Evolutionary conservation across 768 basidiomycete genomes (phyloP), one percentile per base, ranked within the genome.

Genomic region (Lyophyllum decastes): DNA sequence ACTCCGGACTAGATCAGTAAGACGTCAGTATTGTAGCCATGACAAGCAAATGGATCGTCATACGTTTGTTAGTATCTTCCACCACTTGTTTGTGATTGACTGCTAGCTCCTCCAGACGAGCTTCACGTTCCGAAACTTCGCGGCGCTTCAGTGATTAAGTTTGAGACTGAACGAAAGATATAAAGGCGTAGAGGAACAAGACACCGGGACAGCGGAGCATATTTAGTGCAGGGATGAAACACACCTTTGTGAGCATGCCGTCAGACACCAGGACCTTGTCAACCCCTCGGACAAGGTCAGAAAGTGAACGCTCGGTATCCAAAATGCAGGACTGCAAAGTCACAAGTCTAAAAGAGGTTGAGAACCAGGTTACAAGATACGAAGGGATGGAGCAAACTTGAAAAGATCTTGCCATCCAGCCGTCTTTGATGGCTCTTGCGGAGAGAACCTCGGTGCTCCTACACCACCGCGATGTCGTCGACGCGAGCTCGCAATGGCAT

Each of bases 341-440:
- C 33, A 78, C 78, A 25, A 88, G 70, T 65, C 87, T 89, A 54
- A 34, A 48, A 25, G 50, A 19, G 9, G 45, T 33, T 61, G 44
- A 61, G 61, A 50, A 25, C 61, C 14, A 46, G 33, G 41, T n/a
- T 25, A 8, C 40, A 50, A 5, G 34, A 40, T 52, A 49, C 30
- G 55, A 57, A 52, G 30, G 61, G 38, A 50, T 33, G 43, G 25
- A 16, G 71, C 85, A 59, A 58, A 93, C 92, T 85, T 86, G 65
- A 87, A 81, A 21, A 94, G 74, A 59, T 90, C 88, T 56, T 90
- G 86, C 78, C 81, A 87, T 11, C 71, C 76, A 10, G 86, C 82
- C 4, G 85, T 88, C 64, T 76, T 82, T 9, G 61, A 43, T 11
- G 52, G 26, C 35, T 68, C 64, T 17, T 62, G 52, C 6, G 60